Percentiles rank a stretch among this genome's conserved stretches.
Evolutionary conservation across 2,329 filamentous ascomycete genomes (phyloP).

Genomic region (Phaeosphaeriaceae sp.): DNA sequence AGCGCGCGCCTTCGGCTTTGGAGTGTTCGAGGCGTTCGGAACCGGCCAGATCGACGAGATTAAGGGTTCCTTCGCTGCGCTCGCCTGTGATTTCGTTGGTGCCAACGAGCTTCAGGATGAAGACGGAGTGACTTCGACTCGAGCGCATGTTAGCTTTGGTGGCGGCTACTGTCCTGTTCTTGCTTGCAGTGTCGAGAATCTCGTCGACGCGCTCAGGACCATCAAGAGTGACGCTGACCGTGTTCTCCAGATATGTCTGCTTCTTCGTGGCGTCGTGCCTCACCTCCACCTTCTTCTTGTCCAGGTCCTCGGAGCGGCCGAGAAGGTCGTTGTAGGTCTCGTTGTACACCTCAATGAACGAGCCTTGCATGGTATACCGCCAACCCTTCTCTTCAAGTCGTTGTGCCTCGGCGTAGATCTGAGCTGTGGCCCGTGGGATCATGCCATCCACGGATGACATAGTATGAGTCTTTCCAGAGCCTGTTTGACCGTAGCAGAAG

Average conservation of each 20-base stretch:
- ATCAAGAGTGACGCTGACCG: conserved; percentile 78
- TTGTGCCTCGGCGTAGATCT: conserved; percentile 90
- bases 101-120: conserved; percentile 78
- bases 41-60: conserved; percentile 93
- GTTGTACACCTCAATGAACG: conserved; percentile 97
- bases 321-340: conserved; percentile 94
- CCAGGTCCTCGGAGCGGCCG: conserved; percentile 72
- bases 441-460: conserved; percentile 97
- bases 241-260: conserved; percentile 82
- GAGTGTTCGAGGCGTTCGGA: conserved; percentile 90
- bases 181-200: conserved; percentile 81
- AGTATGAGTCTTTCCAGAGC: conserved; percentile 94
- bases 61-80: conserved; percentile 89
- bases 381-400: conserved; percentile 89
- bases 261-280: conserved; percentile 83
- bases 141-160: conserved; percentile 98
- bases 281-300: conserved; percentile 87
- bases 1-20: conserved; percentile 82
- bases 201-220: conserved; percentile 80
- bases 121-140: conserved; percentile 93
- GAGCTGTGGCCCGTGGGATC: conserved; percentile 90
- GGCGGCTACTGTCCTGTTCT: conserved; percentile 89
- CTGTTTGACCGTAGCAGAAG: conserved; percentile 97
- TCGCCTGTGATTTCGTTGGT: conserved; percentile 79
- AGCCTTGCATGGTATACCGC: conserved; percentile 92